phyloP scores from a whole-genome alignment of 306 rosid genomes.

The Amphicarpaea edgeworthii region DNA sequence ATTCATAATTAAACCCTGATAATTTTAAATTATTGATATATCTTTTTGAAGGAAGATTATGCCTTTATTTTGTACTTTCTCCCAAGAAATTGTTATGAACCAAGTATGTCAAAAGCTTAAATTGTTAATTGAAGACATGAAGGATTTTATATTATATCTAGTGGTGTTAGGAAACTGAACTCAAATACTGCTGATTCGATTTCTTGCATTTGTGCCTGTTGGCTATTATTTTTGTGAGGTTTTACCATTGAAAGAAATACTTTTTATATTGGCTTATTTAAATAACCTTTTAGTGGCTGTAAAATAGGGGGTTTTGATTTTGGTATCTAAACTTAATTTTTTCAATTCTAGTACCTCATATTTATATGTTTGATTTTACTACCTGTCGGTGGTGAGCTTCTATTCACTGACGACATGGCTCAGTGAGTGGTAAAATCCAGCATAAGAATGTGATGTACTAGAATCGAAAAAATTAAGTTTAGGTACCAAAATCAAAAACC shows the following conservation, averaged over 20 bases:
- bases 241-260: slow-evolving; percentile 3
- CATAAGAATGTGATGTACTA: no score
- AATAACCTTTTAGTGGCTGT: no score
- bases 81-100: background rate
- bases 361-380: no score
- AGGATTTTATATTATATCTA: background rate
- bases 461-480: no score
- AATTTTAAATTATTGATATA: background rate
- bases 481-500: no score
- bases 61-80: slow-evolving; percentile 5
- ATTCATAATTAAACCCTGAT: background rate
- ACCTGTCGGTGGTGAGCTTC: no score
- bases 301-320: no score
- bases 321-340: no score
- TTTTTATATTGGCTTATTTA: background rate
- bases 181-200: background rate
- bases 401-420: no score
- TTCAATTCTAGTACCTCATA: no score
- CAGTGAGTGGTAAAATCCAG: no score
- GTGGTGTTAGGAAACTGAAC: background rate
- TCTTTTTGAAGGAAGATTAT: background rate
- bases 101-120: background rate
- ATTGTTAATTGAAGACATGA: background rate
- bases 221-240: background rate
- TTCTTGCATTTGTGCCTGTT: slow-evolving; percentile 16